Percentiles rank a stretch among this genome's conserved stretches.
phyloP scores from a whole-genome alignment of 73 alveolate species.

The Paramecium caudatum region DNA sequence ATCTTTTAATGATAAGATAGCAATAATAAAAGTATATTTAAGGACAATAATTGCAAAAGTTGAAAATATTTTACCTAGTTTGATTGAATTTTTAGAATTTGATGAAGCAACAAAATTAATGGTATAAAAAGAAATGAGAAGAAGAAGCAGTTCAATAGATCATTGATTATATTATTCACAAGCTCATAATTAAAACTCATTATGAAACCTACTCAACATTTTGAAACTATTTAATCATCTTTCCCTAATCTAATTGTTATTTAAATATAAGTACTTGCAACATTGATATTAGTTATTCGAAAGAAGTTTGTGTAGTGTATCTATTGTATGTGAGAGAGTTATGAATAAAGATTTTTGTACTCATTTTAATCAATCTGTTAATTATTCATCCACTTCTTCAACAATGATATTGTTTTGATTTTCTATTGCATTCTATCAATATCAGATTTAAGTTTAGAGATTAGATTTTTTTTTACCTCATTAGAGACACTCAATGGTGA shows the following conservation, averaged over 20 bases:
- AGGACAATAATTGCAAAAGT: conserved; percentile 30
- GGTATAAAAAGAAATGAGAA: neutral
- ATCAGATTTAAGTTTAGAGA: conserved; percentile 30
- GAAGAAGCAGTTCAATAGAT: neutral
- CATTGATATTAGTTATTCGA: neutral
- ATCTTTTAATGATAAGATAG: neutral
- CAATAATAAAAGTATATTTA: neutral
- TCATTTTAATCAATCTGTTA: conserved; percentile 22
- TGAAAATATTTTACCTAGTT: conserved; percentile 14
- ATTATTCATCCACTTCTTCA: conserved; percentile 17
- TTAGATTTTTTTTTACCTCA: neutral
- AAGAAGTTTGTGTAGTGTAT: conserved; percentile 8
- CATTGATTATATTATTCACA: neutral
- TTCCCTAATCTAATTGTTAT: neutral
- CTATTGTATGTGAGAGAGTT: conserved; percentile 5
- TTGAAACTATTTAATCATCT: neutral
- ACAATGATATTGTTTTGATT: neutral
- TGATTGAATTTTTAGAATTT: conserved; percentile 39
- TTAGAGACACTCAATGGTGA: neutral
- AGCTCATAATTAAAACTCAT: neutral
- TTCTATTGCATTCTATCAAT: conserved; percentile 10
- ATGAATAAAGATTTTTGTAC: neutral
- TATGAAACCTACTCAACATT: neutral
- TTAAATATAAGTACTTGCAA: neutral
- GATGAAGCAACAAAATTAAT: neutral